Evolutionary conservation across 768 basidiomycete species (phyloP).

Genomic region (Hericium alpestre): DNA sequence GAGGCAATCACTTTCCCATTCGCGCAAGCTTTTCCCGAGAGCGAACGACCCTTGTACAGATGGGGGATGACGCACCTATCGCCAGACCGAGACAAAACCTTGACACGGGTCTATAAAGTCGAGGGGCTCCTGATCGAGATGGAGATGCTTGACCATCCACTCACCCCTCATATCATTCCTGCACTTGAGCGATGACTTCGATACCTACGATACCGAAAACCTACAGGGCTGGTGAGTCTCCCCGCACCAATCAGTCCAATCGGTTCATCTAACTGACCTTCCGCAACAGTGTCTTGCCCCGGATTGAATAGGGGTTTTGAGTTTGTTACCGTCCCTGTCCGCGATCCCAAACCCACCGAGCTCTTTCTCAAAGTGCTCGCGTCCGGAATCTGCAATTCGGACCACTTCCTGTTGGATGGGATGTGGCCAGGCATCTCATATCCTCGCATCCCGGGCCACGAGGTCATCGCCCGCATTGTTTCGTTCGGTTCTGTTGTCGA

Average conservation of each 20-base stretch:
- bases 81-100: too few relatives aligned
- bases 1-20: too few relatives aligned
- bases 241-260: too few relatives aligned
- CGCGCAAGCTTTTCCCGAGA: too few relatives aligned
- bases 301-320: neutral
- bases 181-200: neutral
- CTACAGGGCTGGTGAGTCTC: neutral
- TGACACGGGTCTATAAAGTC: too few relatives aligned
- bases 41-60: too few relatives aligned
- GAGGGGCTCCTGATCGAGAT: too few relatives aligned
- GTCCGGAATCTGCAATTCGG: constrained; percentile 9
- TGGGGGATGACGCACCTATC: too few relatives aligned
- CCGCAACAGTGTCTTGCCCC: neutral
- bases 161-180: too few relatives aligned
- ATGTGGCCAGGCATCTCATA: constrained; percentile 7
- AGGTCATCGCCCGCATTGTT: constrained; percentile 5
- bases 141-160: too few relatives aligned
- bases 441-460: constrained; percentile 10
- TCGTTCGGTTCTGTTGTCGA: neutral
- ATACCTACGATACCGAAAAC: neutral
- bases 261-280: neutral
- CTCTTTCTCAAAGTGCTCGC: constrained; percentile 8
- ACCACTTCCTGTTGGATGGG: constrained; percentile 6
- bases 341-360: constrained; percentile 4
- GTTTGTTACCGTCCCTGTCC: neutral